Evolutionary conservation across 495 filamentous ascomycete genomes (phyloP).

Genomic region (Aspergillus asperescens): DNA sequence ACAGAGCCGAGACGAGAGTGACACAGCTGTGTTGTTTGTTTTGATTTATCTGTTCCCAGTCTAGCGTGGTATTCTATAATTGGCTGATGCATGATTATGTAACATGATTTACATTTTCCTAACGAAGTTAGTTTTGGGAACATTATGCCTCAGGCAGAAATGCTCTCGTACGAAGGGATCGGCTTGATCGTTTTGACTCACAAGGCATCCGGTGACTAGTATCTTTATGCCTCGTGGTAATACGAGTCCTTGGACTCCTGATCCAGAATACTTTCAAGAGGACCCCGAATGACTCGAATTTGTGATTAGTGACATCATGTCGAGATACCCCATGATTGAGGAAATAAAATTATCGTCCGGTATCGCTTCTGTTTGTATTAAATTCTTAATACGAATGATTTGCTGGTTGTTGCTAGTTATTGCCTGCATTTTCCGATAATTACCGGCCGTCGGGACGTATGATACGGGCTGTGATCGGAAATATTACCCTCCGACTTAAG

Average conservation of each 20-base stretch:
- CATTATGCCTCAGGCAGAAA: background rate
- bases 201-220: too few species aligned
- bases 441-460: background rate
- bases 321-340: conserved; percentile 1
- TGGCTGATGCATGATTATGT: background rate
- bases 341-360: too few species aligned
- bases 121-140: background rate
- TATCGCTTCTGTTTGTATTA: too few species aligned
- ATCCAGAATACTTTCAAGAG: background rate
- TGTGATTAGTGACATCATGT: conserved; percentile 7
- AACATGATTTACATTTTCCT: background rate
- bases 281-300: background rate
- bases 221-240: background rate
- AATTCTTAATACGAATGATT: too few species aligned
- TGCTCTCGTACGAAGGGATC: too few species aligned
- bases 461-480: background rate
- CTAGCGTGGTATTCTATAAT: conserved; percentile 1
- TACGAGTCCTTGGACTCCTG: too few species aligned
- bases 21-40: conserved; percentile 29
- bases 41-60: conserved; percentile 29
- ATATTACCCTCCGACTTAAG: background rate
- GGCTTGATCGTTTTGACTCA: too few species aligned
- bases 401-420: background rate
- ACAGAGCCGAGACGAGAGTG: too few species aligned
- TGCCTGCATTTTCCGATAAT: background rate